These are phyloP conservation scores for Pyrus pyrifolia DNA, from an alignment of 306 rosid genomes.

Conservation along the genomic window DNA sequence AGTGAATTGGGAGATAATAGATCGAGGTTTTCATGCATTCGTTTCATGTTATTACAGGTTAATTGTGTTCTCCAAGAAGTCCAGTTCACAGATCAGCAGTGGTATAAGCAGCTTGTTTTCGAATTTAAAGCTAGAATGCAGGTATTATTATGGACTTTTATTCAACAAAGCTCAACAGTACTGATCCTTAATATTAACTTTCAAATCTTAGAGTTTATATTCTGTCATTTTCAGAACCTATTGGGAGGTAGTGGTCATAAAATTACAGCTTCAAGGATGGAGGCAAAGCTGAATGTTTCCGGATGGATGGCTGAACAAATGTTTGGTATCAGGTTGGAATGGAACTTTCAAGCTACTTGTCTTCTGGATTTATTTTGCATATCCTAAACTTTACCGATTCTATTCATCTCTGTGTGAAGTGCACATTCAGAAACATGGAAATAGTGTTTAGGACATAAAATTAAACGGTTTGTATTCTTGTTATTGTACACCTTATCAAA, in stretches of 20 bases:
- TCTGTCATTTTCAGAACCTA: slow-evolving; percentile 54
- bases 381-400: neutral
- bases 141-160: slow-evolving; percentile 34
- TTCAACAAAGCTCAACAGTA: slow-evolving; percentile 1
- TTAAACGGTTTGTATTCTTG: neutral
- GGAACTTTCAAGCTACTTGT: slow-evolving; percentile 10
- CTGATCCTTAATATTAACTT: neutral
- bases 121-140: slow-evolving; percentile 98
- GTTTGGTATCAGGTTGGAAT: slow-evolving; percentile 90
- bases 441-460: neutral
- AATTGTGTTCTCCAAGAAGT: slow-evolving; percentile 84
- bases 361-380: slow-evolving; percentile 4
- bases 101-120: slow-evolving; percentile 88
- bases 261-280: slow-evolving; percentile 96
- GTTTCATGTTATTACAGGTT: slow-evolving; percentile 43
- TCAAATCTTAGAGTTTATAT: neutral
- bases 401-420: neutral
- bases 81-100: slow-evolving; percentile 88
- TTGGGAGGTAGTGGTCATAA: slow-evolving; percentile 96
- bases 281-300: slow-evolving; percentile 82
- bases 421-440: neutral
- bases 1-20: slow-evolving; percentile 2
- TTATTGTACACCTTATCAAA: neutral
- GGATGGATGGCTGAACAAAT: slow-evolving; percentile 93
- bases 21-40: neutral